Percentiles rank a stretch among this genome's conserved stretches.
phyloP scores from a whole-genome alignment of 73 alveolate genomes.

The Paramecium primaurelia region DNA sequence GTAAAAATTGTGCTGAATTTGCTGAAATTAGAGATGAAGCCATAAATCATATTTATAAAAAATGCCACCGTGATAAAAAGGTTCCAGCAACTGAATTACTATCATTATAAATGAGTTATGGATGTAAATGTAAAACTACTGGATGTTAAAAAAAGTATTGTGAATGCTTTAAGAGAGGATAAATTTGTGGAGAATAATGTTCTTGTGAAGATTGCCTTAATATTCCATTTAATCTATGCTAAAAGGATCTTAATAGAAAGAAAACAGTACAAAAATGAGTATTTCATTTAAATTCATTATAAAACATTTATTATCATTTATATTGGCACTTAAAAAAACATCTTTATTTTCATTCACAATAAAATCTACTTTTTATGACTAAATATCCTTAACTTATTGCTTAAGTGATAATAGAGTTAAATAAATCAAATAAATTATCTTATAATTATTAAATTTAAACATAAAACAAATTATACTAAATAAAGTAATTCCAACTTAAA shows the following conservation, averaged over 20 bases:
- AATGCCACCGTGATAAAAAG: slow-evolving; percentile 70
- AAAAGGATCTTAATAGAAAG: background rate
- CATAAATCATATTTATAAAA: slow-evolving; percentile 60
- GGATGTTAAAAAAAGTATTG: slow-evolving; percentile 74
- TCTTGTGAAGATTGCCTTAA: slow-evolving; percentile 68
- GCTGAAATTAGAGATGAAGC: slow-evolving; percentile 50
- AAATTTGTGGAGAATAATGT: slow-evolving; percentile 68
- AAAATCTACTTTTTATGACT: no score
- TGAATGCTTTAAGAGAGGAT: slow-evolving; percentile 71
- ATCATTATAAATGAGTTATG: background rate
- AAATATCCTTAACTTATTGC: no score
- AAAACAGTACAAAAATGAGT: slow-evolving; percentile 35
- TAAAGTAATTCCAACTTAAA: no score
- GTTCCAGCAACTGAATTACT: slow-evolving; percentile 66
- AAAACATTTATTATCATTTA: background rate
- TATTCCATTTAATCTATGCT: background rate
- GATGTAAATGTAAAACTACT: slow-evolving; percentile 72
- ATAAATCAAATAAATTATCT: no score
- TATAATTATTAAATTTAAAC: no score
- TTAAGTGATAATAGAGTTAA: no score
- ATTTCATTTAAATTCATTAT: background rate
- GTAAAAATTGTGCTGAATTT: background rate
- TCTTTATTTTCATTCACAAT: background rate
- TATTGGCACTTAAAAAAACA: background rate
- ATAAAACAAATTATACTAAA: no score